A percentile compares a stretch with the other conserved stretches of the same genome.
These are phyloP conservation scores for Leccinum uliginosum DNA, from an alignment of 768 basidiomycete genomes.

Conservation along the genomic window DNA sequence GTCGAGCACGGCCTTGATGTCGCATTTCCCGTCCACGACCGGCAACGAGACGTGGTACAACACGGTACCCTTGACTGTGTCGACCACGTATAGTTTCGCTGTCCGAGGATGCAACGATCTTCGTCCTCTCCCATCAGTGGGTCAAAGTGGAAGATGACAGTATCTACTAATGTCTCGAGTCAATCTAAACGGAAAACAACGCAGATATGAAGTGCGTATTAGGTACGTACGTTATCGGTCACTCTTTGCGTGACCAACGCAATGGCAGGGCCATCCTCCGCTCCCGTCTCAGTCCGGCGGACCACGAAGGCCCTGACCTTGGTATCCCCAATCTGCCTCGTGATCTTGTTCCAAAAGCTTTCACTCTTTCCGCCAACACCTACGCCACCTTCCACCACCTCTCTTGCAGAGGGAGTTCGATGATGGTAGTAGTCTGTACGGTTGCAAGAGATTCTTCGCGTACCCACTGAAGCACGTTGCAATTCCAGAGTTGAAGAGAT, in stretches of 20 bases:
- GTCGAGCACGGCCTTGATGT: slow-evolving; percentile 62
- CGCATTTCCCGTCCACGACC: slow-evolving; percentile 42
- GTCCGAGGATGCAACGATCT: slow-evolving; percentile 21
- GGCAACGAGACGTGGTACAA: slow-evolving; percentile 65
- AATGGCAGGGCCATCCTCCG: slow-evolving; percentile 32
- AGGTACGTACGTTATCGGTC: slow-evolving; percentile 53
- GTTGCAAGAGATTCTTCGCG: slow-evolving; percentile 77
- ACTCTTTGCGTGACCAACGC: slow-evolving; percentile 58
- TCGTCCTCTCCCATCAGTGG: slow-evolving; percentile 73
- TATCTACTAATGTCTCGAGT: slow-evolving; percentile 56
- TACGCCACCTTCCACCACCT: slow-evolving; percentile 18
- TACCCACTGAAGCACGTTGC: slow-evolving; percentile 60
- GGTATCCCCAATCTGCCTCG: slow-evolving; percentile 55
- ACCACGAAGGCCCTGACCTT: slow-evolving; percentile 63
- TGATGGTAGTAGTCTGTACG: slow-evolving; percentile 59
- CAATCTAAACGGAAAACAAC: slow-evolving; percentile 4
- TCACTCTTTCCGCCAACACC: slow-evolving; percentile 29
- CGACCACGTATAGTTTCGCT: slow-evolving; percentile 57
- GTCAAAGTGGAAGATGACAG: slow-evolving; percentile 72
- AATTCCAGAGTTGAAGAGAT: slow-evolving; percentile 70
- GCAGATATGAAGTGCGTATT: not conserved
- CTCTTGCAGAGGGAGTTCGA: slow-evolving; percentile 63
- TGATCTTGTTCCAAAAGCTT: slow-evolving; percentile 45
- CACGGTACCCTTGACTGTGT: slow-evolving; percentile 71
- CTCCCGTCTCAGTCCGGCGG: slow-evolving; percentile 29